These are phyloP conservation scores for Leavenworthia alabamica DNA, from an alignment of 345 rosid genomes.

Conservation along the genomic window DNA sequence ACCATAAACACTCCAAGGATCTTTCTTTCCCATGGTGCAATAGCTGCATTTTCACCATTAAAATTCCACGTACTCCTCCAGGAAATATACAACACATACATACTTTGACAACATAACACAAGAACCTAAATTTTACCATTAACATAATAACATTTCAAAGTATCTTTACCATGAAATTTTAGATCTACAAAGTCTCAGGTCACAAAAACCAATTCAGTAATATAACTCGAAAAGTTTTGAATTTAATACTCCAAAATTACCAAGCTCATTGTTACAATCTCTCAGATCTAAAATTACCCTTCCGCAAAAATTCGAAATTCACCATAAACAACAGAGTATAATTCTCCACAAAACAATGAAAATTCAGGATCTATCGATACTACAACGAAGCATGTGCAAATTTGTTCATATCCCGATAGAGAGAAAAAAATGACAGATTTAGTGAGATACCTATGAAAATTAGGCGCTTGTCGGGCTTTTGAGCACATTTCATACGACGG, in stretches of 20 bases:
- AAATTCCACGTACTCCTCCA: neutral
- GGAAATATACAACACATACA: neutral
- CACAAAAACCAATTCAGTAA: neutral
- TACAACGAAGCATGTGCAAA: neutral
- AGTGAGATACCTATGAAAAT: conserved; percentile 59
- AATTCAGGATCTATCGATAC: conserved; percentile 4
- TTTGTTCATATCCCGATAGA: neutral
- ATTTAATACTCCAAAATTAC: neutral
- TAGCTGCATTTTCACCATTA: neutral
- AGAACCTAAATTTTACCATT: neutral
- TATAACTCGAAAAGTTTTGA: neutral
- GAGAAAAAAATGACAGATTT: neutral
- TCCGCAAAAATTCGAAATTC: neutral
- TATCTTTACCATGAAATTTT: neutral
- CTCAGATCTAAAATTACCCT: conserved; percentile 16
- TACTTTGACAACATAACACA: neutral
- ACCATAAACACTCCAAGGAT: neutral
- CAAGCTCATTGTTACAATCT: conserved; percentile 1
- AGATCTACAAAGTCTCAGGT: neutral
- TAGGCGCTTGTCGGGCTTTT: conserved; percentile 86
- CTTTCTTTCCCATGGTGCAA: neutral
- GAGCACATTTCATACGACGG: conserved; percentile 73
- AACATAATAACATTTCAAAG: neutral
- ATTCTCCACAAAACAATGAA: neutral
- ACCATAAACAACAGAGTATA: neutral